Base-by-base conservation (phyloP, 2,329 filamentous ascomycete genomes). In the Trichoderma sp. region DNA sequence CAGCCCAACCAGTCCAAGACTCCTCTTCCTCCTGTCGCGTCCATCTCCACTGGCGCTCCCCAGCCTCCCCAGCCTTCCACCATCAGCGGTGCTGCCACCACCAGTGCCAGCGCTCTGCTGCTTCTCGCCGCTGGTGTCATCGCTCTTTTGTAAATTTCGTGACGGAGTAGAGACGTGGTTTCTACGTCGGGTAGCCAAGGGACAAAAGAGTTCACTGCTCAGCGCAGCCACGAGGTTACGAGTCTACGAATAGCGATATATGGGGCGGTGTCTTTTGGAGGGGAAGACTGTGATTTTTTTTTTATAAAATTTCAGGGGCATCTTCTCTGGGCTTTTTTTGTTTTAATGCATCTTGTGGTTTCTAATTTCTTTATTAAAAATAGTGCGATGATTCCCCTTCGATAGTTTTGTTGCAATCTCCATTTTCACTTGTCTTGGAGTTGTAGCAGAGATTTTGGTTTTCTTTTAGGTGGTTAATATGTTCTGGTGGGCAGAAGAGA, bases 81-180 rank as follows among this genome's bases (percentile, higher is more conserved):
- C 27, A 70, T 70, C 69, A 76, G 70, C 68, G 75, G 70, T 58
- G 79, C 77, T 15, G 72, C 77, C 48, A 68, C 74, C 53, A 75
- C 76, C 13, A 73, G 77, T 37, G 74, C 77, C 71, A 80, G 78
- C 72, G 74, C 75, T n/a, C 72, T 80, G 60, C 76, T 80, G 22
- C 73, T 80, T 42, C 73, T 76, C 42, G 78, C 75, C 52, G 79
- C 76, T 56, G 78, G 76, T 67, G 70, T 76, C 68, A 70, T 79
- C 39, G 78, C 76, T 58, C 77, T 80, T 59, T 71, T 80, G 72
- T 80, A 78, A 73, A 59, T 35, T 59, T 67, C 73, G 72, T 71
- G 68, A 72, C 66, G 64, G 50, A 71, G 70, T 75, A 71, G 72
- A 74, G 70, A 70, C 71, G 64, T 71, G 69, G 67, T 67, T 59